Conservation (phyloP, 306 rosid genomes). For the Glycine latifolia region DNA sequence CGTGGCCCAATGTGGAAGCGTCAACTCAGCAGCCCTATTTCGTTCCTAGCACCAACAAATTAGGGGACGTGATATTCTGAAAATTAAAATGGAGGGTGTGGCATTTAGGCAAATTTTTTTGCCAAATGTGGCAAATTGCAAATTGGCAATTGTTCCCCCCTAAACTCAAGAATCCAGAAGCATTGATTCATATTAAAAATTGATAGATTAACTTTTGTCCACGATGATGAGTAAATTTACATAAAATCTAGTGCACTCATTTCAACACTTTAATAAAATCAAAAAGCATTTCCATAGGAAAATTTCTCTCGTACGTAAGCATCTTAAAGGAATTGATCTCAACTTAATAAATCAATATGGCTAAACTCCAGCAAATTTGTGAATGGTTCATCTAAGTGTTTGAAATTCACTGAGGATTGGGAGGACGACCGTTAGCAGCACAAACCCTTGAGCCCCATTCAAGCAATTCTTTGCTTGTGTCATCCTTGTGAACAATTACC, state of each 20-base stretch:
- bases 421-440: slow-evolving; percentile 52
- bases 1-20: too few relatives aligned
- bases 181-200: neutral
- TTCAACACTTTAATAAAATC: neutral
- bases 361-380: neutral
- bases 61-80: too few relatives aligned
- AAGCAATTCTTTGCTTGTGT: slow-evolving; percentile 72
- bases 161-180: neutral
- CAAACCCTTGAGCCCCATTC: slow-evolving; percentile 73
- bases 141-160: too few relatives aligned
- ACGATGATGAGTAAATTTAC: slow-evolving; percentile 13
- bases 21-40: too few relatives aligned
- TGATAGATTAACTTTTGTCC: neutral
- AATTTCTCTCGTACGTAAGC: slow-evolving; percentile 2
- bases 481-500: slow-evolving; percentile 69
- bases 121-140: too few relatives aligned
- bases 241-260: neutral
- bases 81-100: too few relatives aligned
- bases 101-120: too few relatives aligned
- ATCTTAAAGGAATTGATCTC: slow-evolving; percentile 26
- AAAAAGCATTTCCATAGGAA: neutral
- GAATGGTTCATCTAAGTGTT: neutral
- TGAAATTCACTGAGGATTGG: slow-evolving; percentile 52
- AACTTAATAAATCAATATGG: neutral
- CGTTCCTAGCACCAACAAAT: too few relatives aligned